phyloP scores from a whole-genome alignment of 257 asterid genomes.

The Oldenlandia corymbosa region DNA sequence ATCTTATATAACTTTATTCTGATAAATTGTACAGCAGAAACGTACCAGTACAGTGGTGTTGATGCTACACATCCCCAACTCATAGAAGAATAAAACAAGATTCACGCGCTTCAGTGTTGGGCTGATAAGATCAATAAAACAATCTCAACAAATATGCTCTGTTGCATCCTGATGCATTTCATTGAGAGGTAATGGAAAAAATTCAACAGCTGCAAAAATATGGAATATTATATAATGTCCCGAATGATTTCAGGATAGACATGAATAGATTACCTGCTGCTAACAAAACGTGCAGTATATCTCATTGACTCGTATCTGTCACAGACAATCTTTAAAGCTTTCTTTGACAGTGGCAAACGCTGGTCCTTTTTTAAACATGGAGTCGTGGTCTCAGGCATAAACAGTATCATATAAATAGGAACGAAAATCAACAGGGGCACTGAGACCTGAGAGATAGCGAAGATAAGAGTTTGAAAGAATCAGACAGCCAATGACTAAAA shows the following conservation, averaged over 20 bases:
- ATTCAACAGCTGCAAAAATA: too few species aligned
- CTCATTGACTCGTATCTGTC: conserved; percentile 67
- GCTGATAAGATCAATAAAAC: conserved; percentile 43
- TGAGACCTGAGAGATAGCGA: conserved; percentile 59
- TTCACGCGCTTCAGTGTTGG: conserved; percentile 63
- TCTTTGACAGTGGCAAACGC: conserved; percentile 32
- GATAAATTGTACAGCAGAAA: too few species aligned
- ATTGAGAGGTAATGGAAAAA: not conserved
- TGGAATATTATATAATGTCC: not conserved
- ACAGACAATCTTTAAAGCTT: conserved; percentile 41
- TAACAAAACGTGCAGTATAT: conserved; percentile 55
- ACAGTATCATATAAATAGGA: conserved; percentile 62
- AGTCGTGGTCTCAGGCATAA: conserved; percentile 61
- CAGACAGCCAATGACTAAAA: not conserved
- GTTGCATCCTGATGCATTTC: not conserved
- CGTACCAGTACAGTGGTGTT: conserved; percentile 74
- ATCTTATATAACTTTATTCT: too few species aligned
- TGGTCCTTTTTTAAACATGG: conserved; percentile 30
- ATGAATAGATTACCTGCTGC: conserved; percentile 47
- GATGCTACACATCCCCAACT: conserved; percentile 88
- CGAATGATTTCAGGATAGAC: not conserved
- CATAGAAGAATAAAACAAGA: conserved; percentile 80
- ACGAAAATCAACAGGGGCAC: conserved; percentile 54
- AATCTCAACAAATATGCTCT: too few species aligned
- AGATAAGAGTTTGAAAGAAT: not conserved